Conservation (phyloP, 2,329 filamentous ascomycete species). For the Exophiala bonariae region DNA sequence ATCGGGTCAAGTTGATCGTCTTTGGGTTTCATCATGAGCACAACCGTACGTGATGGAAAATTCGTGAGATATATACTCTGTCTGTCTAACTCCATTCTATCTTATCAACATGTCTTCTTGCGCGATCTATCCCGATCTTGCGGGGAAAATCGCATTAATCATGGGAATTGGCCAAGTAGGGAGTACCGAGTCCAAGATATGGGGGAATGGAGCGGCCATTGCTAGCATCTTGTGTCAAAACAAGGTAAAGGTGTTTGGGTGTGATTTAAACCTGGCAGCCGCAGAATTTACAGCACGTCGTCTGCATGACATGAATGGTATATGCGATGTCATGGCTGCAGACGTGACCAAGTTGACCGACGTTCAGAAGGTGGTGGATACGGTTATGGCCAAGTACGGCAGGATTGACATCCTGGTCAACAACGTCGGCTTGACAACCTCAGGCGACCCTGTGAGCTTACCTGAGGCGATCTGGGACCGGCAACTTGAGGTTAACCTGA, state of each 20-base stretch:
- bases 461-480: constrained; percentile 49
- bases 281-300: constrained; percentile 42
- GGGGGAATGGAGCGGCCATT: constrained; percentile 54
- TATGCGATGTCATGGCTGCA: constrained; percentile 42
- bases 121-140: constrained; percentile 16
- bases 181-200: constrained; percentile 38
- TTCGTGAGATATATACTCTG: no score
- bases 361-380: constrained; percentile 52
- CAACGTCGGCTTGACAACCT: constrained; percentile 57
- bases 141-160: constrained; percentile 29
- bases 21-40: no score
- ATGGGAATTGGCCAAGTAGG: constrained; percentile 39
- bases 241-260: constrained; percentile 53
- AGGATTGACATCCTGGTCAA: constrained; percentile 59
- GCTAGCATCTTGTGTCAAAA: constrained; percentile 50
- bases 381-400: constrained; percentile 52
- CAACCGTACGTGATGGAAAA: no score
- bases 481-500: constrained; percentile 56
- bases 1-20: no score
- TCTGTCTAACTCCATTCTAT: no score
- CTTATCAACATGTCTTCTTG: neutral
- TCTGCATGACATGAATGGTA: constrained; percentile 36
- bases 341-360: constrained; percentile 54
- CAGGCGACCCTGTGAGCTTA: constrained; percentile 48
- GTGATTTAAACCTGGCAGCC: constrained; percentile 47